Evolutionary conservation across 495 filamentous ascomycete species (phyloP), one percentile per base, ranked within the genome.

Genomic region (Thozetella sp.): DNA sequence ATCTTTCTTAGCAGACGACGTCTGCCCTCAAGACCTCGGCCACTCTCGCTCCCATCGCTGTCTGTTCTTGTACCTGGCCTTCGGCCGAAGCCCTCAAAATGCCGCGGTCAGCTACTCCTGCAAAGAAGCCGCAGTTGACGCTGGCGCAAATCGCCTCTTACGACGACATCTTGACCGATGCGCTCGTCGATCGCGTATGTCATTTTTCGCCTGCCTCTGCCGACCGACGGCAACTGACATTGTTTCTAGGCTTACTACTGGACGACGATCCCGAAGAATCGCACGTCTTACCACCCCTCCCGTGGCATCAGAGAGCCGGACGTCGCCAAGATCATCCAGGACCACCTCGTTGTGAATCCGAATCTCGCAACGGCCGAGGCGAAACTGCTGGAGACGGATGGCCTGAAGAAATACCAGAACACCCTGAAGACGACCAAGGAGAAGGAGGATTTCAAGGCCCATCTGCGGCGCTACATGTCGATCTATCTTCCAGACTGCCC

Each of bases 91-190:
- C n/a, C n/a, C n/a, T n/a, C 37, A 37, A 37, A 56, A 69, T 68
- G 66, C 70, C 62, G 54, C 66, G 54, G 19, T 34, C 54, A 11
- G n/a, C 22, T 27, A 45, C 27, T 23, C 30, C 13, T 17, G 74
- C 84, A 43, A 84, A 87, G 68, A 89, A 83, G 74, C 85, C 90
- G 60, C 88, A 86, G 65, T 78, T 98, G 62, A 97, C 92, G 13
- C 79, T 97, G 57, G 85, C 85, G 40, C 93, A 97, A 76, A 79
- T 99, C 59, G 88, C 92, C 25, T 89, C 89, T 57, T 97, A 97
- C 78, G 95, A 99, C 76, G 95, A 99, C 72, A 87, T 99, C 64
- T 83, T 97, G 62, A 98, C 95, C 0, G 96, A 99, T 86, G 89
- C 90, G 58, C 88, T 99, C 30, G 87, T 99, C 45, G 95, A 99